Conservation (phyloP, 1,139 yeast genomes). For the Candida sp. region DNA sequence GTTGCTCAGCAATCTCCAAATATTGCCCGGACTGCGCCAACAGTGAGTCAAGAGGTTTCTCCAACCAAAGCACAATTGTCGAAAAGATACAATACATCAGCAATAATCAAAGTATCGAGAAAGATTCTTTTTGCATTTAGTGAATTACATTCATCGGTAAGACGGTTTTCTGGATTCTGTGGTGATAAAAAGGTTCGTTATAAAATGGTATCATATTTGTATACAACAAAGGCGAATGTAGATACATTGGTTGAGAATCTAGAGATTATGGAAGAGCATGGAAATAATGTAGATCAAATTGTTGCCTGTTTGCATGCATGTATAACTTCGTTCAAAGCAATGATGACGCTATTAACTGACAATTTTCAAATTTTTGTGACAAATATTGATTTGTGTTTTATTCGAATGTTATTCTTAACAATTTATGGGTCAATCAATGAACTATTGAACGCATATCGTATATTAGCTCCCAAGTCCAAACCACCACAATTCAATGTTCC, state of each 20-base stretch:
- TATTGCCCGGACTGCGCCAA: background rate
- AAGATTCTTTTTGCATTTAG: slow-evolving; percentile 59
- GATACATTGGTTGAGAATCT: slow-evolving; percentile 58
- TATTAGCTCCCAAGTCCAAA: slow-evolving; percentile 37
- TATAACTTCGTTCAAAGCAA: slow-evolving; percentile 47
- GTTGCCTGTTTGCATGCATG: slow-evolving; percentile 28
- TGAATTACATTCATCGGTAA: slow-evolving; percentile 66
- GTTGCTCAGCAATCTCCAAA: background rate
- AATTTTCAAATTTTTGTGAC: slow-evolving; percentile 47
- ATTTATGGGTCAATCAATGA: slow-evolving; percentile 75
- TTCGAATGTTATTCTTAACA: slow-evolving; percentile 70
- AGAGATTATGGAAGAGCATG: slow-evolving; percentile 52
- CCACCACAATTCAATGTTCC: slow-evolving; percentile 7
- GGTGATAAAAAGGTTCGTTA: slow-evolving; percentile 59
- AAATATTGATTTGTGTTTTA: slow-evolving; percentile 63
- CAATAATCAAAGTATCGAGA: slow-evolving; percentile 49
- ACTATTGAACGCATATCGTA: slow-evolving; percentile 66
- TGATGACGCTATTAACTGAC: slow-evolving; percentile 46
- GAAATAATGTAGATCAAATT: slow-evolving; percentile 27
- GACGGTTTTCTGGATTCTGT: slow-evolving; percentile 67
- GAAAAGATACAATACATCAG: slow-evolving; percentile 15
- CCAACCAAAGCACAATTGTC: slow-evolving; percentile 6
- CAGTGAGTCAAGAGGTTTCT: slow-evolving; percentile 2
- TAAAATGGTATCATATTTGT: slow-evolving; percentile 53
- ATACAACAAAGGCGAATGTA: slow-evolving; percentile 55